Percentiles rank a stretch among this genome's conserved stretches.
Evolutionary conservation across 2,329 filamentous ascomycete species (phyloP).

Genomic region (Colletotrichum scovillei): DNA sequence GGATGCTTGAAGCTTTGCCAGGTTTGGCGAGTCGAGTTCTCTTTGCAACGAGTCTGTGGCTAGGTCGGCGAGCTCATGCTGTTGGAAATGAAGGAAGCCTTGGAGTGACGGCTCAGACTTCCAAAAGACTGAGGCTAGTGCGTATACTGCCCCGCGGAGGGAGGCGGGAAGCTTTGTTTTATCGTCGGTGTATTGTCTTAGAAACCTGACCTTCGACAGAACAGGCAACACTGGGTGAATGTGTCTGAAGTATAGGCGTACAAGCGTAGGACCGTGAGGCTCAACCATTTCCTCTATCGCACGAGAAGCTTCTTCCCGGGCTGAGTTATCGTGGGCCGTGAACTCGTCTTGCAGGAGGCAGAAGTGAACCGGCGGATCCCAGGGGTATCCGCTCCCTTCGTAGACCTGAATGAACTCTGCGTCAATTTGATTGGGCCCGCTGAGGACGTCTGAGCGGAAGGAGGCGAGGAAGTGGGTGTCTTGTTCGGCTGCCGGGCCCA

Average conservation of each 20-base stretch:
- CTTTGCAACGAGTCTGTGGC: conserved; percentile 55
- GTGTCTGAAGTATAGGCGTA: conserved; percentile 58
- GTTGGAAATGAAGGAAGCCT: conserved; percentile 48
- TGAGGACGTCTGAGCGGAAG: conserved; percentile 58
- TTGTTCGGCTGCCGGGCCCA: conserved; percentile 58
- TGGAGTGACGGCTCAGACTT: conserved; percentile 45
- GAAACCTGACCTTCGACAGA: conserved; percentile 56
- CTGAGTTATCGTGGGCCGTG: conserved; percentile 53
- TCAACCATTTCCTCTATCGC: conserved; percentile 55
- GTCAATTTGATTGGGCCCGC: conserved; percentile 54
- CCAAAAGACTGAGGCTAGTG: conserved; percentile 56
- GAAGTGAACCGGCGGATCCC: conserved; percentile 57
- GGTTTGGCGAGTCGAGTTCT: conserved; percentile 58
- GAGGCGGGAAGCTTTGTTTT: conserved; percentile 55
- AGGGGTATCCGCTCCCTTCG: conserved; percentile 45
- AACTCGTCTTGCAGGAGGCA: conserved; percentile 57
- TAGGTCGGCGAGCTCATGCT: conserved; percentile 54
- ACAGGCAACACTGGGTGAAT: conserved; percentile 57
- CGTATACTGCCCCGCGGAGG: conserved; percentile 57
- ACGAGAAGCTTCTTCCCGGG: conserved; percentile 51
- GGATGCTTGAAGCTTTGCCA: conserved; percentile 59
- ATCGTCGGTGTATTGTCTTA: conserved; percentile 50
- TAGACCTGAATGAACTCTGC: conserved; percentile 57
- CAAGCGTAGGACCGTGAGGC: conserved; percentile 52
- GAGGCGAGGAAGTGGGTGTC: conserved; percentile 58